Evolutionary conservation across 208 protist genomes (phyloP).

Genomic region (Borovskyia barvae): DNA sequence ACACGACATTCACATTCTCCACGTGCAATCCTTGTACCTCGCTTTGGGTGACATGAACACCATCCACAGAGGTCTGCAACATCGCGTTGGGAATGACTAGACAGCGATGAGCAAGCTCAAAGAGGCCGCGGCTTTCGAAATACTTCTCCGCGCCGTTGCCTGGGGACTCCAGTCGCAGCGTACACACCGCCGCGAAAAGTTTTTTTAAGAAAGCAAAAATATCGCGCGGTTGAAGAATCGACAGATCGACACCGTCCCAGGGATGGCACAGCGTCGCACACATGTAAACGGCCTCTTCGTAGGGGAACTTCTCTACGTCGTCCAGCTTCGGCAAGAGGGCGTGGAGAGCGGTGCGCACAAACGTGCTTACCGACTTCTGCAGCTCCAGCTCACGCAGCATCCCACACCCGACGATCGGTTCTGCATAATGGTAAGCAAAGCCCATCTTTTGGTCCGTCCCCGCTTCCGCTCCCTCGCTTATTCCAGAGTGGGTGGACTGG

Average conservation of each 20-base stretch:
- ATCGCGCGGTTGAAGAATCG: constrained; percentile 64
- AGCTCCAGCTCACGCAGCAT: constrained; percentile 72
- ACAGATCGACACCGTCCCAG: constrained; percentile 85
- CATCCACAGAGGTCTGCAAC: constrained; percentile 63
- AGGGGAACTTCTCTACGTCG: constrained; percentile 29
- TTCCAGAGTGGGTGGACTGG: constrained; percentile 4
- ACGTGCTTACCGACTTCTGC: constrained; percentile 72
- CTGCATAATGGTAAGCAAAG: constrained; percentile 61
- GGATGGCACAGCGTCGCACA: constrained; percentile 84
- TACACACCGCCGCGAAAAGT: constrained; percentile 33
- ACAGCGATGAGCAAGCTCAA: constrained; percentile 65
- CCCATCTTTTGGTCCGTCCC: constrained; percentile 6
- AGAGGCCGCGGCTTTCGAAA: constrained; percentile 52
- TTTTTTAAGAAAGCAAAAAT: constrained; percentile 74
- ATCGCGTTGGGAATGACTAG: constrained; percentile 76
- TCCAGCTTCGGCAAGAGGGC: constrained; percentile 37
- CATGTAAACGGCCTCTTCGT: constrained; percentile 42
- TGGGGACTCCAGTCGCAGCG: constrained; percentile 9
- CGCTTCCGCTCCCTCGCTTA: constrained; percentile 7
- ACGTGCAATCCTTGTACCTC: constrained; percentile 83
- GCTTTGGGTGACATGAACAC: constrained; percentile 69
- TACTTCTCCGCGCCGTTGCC: constrained; percentile 28
- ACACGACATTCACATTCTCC: constrained; percentile 66
- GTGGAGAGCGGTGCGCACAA: constrained; percentile 65
- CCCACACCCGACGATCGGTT: constrained; percentile 75